phyloP scores from a whole-genome alignment of 2,329 filamentous ascomycete species.

The Didymella exigua region DNA sequence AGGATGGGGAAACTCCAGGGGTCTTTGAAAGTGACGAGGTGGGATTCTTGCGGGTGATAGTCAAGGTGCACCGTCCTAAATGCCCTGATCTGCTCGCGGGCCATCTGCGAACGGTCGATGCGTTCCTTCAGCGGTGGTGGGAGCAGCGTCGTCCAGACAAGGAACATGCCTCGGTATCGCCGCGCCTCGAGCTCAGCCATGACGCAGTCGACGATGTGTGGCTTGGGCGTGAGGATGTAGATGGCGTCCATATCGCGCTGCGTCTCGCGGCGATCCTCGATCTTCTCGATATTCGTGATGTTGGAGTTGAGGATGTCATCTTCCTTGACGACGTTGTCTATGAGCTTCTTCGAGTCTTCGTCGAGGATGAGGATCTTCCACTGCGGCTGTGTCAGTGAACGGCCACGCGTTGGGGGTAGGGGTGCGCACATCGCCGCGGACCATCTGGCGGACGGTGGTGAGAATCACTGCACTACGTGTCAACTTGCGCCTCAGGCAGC shows the following conservation, averaged over 20 bases:
- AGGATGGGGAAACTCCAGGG: conserved; percentile 94
- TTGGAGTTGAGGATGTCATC: conserved; percentile 98
- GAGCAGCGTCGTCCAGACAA: conserved; percentile 86
- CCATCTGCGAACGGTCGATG: conserved; percentile 72
- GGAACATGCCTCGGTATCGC: conserved; percentile 77
- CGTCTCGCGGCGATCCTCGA: conserved; percentile 81
- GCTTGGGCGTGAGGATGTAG: conserved; percentile 84
- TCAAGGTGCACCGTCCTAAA: conserved; percentile 86
- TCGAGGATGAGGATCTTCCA: conserved; percentile 98
- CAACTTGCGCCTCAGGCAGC: conserved; percentile 10
- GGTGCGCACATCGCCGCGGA: conserved; percentile 74
- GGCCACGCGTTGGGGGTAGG: conserved; percentile 14
- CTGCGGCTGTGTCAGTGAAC: conserved; percentile 55
- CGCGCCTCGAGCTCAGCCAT: conserved; percentile 88
- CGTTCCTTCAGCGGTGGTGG: conserved; percentile 72
- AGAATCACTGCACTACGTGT: conserved; percentile 66
- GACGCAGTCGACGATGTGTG: conserved; percentile 90
- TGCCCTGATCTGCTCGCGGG: conserved; percentile 75
- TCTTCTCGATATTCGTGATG: conserved; percentile 93
- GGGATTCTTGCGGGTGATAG: conserved; percentile 88
- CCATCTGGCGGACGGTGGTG: conserved; percentile 75
- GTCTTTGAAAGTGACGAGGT: conserved; percentile 88
- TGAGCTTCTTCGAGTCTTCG: conserved; percentile 78
- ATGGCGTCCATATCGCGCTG: conserved; percentile 94
- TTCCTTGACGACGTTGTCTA: conserved; percentile 90